Evolutionary conservation across 1,284 basidiomycete genomes (phyloP), one percentile per base, ranked within the genome.

Genomic region (Apiotrichum gracile): DNA sequence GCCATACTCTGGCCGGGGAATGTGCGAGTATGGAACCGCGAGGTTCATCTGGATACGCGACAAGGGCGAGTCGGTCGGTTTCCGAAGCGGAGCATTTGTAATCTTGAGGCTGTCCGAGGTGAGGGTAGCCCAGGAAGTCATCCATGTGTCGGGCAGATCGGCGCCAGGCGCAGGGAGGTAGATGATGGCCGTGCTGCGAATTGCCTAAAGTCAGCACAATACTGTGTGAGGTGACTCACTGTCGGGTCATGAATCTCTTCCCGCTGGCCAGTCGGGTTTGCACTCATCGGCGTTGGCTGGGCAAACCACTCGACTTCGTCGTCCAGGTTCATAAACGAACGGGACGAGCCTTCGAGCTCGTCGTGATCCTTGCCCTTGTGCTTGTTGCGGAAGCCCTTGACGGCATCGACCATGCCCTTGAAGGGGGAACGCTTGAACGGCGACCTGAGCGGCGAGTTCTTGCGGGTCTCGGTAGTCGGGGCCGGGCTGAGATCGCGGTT

Each of bases 141-240:
- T 53, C 72, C 72, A 74, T n/a, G 63, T 60, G 13, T 67, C 70
- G 64, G 26, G 64, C 2, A 65, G 65, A 55, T 64, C 65, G 8
- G 68, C 67, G 5, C 37, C 7, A 7, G 6, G 17, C n/a, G 37
- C 19, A 67, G 62, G 55, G 27, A 73, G 64, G 47, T 63, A 73
- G 38, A 73, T 58, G 22, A 68, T 49, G 2, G 69, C 47, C 3
- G 63, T 61, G 5, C 64, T 52, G 26, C 66, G 62, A 12, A 69
- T 55, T 6, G 63, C 37, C 65, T 68, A 5, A 50, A 21, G 43
- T 34, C 29, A 29, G 24, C 7, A 8, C 24, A 21, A 5, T 17
- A n/a, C 29, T 47, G 39, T 25, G 12, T 17, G 25, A 22, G n/a
- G 34, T 12, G 1, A 41, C 40, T 27, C 22, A 35, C 40, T 8